phyloP scores from a whole-genome alignment of 208 protist species.

The Trichomonas gallinae region DNA sequence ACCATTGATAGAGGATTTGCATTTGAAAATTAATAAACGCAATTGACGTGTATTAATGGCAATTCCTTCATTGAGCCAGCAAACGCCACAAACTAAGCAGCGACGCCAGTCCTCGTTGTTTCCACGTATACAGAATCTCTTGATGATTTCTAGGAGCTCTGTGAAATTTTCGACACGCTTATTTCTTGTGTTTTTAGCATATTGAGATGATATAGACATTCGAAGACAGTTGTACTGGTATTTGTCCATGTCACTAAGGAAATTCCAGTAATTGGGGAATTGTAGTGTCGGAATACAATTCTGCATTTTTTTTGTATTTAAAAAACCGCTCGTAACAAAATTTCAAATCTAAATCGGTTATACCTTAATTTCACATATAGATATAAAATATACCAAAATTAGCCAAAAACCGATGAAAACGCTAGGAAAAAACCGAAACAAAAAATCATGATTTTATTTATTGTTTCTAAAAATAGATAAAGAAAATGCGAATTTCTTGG shows the following conservation, averaged over 20 bases:
- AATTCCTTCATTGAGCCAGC: not conserved
- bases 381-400: not conserved
- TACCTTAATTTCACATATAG: not conserved
- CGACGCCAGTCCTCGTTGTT: not conserved
- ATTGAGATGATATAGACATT: not conserved
- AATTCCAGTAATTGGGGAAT: not conserved
- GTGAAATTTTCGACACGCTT: not conserved
- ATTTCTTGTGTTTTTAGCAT: not conserved
- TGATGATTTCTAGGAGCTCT: not conserved
- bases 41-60: constrained; percentile 2
- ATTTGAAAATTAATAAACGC: not conserved
- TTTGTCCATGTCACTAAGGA: not conserved
- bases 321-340: not conserved
- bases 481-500: no score
- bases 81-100: not conserved
- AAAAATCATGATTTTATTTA: not conserved
- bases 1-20: not conserved
- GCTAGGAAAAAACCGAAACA: not conserved
- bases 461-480: no score
- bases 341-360: not conserved
- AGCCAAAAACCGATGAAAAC: not conserved
- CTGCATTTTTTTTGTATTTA: not conserved
- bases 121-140: not conserved
- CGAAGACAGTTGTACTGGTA: not conserved
- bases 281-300: not conserved